A percentile compares a stretch with the other conserved stretches of the same genome.
phyloP scores from a whole-genome alignment of 148 eudicot species.

The Drosera capensis region DNA sequence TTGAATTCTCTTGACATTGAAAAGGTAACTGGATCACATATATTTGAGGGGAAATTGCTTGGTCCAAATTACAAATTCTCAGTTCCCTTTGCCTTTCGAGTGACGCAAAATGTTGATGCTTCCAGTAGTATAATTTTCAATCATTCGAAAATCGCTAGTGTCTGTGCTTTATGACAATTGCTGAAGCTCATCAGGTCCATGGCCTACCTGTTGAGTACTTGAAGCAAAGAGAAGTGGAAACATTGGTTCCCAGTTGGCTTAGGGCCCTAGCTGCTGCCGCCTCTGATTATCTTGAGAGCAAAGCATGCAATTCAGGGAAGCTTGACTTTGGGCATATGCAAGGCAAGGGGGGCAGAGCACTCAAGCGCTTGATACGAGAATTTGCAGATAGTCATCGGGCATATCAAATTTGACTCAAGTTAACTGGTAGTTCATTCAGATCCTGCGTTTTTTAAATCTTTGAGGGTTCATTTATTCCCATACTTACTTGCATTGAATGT shows the following conservation, averaged over 20 bases:
- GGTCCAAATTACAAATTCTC: too few species aligned
- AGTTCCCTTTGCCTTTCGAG: too few species aligned
- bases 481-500: too few species aligned
- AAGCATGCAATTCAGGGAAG: slow-evolving; percentile 29
- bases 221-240: slow-evolving; percentile 69
- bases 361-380: slow-evolving; percentile 79
- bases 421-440: too few species aligned
- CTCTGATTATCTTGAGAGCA: slow-evolving; percentile 66
- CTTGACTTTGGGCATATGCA: slow-evolving; percentile 61
- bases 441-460: too few species aligned
- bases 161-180: neutral
- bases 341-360: slow-evolving; percentile 75
- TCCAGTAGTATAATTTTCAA: neutral
- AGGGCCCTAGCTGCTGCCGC: slow-evolving; percentile 80
- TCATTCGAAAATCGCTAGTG: neutral
- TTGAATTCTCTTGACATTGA: too few species aligned
- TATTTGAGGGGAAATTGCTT: too few species aligned
- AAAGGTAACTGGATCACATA: too few species aligned
- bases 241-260: slow-evolving; percentile 66
- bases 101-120: too few species aligned
- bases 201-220: slow-evolving; percentile 71
- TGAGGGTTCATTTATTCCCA: too few species aligned
- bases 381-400: slow-evolving; percentile 91
- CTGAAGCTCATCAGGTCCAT: slow-evolving; percentile 41
- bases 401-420: slow-evolving; percentile 30